phyloP scores from a whole-genome alignment of 1,139 yeast genomes.

The Debaryomyces nepalensis region DNA sequence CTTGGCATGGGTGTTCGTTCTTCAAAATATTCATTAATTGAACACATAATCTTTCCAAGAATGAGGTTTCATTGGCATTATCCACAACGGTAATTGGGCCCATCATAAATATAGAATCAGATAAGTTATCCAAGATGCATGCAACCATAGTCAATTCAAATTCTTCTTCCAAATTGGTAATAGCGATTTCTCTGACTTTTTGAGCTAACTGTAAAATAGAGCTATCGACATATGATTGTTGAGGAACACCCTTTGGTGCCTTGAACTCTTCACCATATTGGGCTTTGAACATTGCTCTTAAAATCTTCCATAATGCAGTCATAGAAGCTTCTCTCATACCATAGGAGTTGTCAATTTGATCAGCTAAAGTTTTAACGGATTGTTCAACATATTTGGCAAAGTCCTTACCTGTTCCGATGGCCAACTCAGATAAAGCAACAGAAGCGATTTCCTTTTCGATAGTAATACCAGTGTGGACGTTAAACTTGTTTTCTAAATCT shows the following conservation, averaged over 20 bases:
- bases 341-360: conserved; percentile 82
- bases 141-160: conserved; percentile 83
- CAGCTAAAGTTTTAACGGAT: conserved; percentile 65
- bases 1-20: conserved; percentile 84
- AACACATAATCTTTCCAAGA: conserved; percentile 68
- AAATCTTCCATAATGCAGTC: conserved; percentile 80
- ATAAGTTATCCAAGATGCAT: conserved; percentile 73
- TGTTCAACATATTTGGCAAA: conserved; percentile 80
- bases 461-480: conserved; percentile 92
- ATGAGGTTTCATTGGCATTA: conserved; percentile 56
- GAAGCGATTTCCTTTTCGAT: conserved; percentile 97
- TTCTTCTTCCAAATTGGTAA: conserved; percentile 71
- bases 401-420: conserved; percentile 79
- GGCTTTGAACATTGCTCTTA: conserved; percentile 69
- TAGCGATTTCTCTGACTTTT: conserved; percentile 67
- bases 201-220: conserved; percentile 64
- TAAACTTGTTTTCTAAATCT: conserved; percentile 71
- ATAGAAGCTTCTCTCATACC: conserved; percentile 92
- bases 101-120: conserved; percentile 69
- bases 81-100: conserved; percentile 78
- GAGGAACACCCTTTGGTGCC: conserved; percentile 77
- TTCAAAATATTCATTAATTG: conserved; percentile 73
- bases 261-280: conserved; percentile 53
- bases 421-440: conserved; percentile 88
- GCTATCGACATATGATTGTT: conserved; percentile 60